These are phyloP conservation scores for Leptographium radiaticola DNA, from an alignment of 2,329 filamentous ascomycete genomes.

Conservation along the genomic window DNA sequence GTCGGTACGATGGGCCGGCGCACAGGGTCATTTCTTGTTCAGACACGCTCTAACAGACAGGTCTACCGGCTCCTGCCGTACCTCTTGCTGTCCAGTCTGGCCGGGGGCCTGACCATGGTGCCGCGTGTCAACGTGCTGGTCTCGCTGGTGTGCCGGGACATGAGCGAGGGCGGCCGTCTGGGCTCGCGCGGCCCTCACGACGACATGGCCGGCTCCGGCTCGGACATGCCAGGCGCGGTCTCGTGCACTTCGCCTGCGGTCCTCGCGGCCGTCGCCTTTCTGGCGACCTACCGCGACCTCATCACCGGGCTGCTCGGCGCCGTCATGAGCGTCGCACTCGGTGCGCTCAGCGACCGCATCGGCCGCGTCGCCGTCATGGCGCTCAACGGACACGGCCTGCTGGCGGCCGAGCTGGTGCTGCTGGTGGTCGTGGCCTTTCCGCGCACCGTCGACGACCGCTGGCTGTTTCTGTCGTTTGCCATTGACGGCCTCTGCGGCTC, in stretches of 20 bases:
- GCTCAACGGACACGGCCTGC: neutral
- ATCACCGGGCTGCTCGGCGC: neutral
- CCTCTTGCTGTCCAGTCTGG: neutral
- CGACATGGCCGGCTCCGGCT: neutral
- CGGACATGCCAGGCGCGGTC: too few species aligned
- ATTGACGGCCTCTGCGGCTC: neutral
- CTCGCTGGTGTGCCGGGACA: neutral
- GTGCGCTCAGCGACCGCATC: neutral
- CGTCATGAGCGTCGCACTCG: constrained; percentile 1
- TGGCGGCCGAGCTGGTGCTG: neutral
- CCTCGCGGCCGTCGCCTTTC: neutral
- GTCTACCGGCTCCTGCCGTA: neutral
- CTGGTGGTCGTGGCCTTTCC: neutral
- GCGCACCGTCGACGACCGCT: neutral
- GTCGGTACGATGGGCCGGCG: neutral
- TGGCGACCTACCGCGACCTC: constrained; percentile 1
- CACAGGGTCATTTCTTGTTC: neutral
- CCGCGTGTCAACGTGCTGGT: constrained; percentile 1
- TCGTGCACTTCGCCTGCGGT: neutral
- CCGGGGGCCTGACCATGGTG: neutral
- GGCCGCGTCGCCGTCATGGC: neutral
- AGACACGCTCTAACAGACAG: neutral
- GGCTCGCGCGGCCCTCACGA: neutral
- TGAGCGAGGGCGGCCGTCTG: neutral
- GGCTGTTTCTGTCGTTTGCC: constrained; percentile 1